These are phyloP conservation scores for Vaccinium myrtillus DNA, from an alignment of 148 eudicot species.

Conservation along the genomic window DNA sequence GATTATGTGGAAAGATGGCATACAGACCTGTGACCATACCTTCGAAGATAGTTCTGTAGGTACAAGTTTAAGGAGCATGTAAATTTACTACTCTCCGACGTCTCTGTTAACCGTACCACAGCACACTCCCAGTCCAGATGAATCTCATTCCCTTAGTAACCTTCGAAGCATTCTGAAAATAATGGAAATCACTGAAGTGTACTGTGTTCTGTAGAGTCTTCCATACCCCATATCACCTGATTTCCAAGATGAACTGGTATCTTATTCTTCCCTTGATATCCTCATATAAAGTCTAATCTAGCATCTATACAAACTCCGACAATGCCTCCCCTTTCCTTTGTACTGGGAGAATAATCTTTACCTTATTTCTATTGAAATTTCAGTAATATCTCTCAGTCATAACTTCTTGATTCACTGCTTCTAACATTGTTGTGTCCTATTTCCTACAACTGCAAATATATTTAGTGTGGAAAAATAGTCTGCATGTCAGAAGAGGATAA, in stretches of 20 bases:
- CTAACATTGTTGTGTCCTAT: slow-evolving; percentile 4
- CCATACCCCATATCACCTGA: neutral
- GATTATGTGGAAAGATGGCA: neutral
- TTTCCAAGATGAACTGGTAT: neutral
- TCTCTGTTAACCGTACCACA: neutral
- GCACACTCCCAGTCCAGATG: neutral
- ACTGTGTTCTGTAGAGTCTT: neutral
- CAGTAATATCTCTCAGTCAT: neutral
- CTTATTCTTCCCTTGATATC: neutral
- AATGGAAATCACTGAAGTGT: neutral
- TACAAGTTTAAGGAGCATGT: neutral
- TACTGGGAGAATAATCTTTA: neutral
- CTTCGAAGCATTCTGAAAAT: neutral
- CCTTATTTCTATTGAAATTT: neutral
- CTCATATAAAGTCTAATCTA: neutral
- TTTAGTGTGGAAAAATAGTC: neutral
- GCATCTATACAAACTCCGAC: neutral
- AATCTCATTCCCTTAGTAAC: neutral
- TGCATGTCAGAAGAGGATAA: neutral
- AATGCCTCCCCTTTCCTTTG: neutral
- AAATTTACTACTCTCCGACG: neutral
- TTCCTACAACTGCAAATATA: neutral
- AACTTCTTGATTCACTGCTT: neutral
- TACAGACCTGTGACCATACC: neutral
- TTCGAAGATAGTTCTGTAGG: neutral